phyloP scores from a whole-genome alignment of 2,329 filamentous ascomycete species.

The Epichloe elymi region DNA sequence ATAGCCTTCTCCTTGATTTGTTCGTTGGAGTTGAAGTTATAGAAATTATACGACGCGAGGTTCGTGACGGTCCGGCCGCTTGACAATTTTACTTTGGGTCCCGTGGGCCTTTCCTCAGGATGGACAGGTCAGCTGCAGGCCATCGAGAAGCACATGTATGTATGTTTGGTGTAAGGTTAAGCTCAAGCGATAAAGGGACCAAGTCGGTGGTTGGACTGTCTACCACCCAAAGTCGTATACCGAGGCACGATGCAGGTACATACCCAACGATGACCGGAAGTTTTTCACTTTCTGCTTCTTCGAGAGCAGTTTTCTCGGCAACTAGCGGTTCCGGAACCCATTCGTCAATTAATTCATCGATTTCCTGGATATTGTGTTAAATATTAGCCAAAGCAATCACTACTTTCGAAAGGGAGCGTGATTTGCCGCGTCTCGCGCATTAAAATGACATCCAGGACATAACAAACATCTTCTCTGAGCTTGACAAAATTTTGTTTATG shows the following conservation, averaged over 20 bases:
- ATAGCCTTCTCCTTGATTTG: conserved; percentile 90
- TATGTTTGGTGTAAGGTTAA: background rate
- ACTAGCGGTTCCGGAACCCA: conserved; percentile 94
- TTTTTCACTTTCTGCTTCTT: conserved; percentile 73
- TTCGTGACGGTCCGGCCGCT: conserved; percentile 88
- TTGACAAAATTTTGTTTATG: conserved; percentile 82
- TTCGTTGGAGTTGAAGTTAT: conserved; percentile 91
- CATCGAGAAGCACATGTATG: background rate
- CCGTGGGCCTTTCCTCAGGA: conserved; percentile 55
- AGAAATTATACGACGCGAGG: conserved; percentile 91
- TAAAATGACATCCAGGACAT: background rate
- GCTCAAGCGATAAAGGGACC: background rate
- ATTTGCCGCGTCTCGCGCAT: background rate
- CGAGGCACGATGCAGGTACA: conserved; percentile 2
- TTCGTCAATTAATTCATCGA: conserved; percentile 91
- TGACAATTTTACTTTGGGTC: conserved; percentile 76
- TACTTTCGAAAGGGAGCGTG: background rate
- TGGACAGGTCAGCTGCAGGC: background rate
- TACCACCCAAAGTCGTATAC: background rate
- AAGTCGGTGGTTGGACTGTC: background rate
- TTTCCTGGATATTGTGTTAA: conserved; percentile 44
- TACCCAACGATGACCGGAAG: conserved; percentile 82
- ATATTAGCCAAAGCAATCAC: conserved; percentile 1
- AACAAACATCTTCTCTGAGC: conserved; percentile 58
- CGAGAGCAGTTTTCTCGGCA: conserved; percentile 54